phyloP scores from a whole-genome alignment of 768 basidiomycete genomes.

The Fistulinella prunicolor region DNA sequence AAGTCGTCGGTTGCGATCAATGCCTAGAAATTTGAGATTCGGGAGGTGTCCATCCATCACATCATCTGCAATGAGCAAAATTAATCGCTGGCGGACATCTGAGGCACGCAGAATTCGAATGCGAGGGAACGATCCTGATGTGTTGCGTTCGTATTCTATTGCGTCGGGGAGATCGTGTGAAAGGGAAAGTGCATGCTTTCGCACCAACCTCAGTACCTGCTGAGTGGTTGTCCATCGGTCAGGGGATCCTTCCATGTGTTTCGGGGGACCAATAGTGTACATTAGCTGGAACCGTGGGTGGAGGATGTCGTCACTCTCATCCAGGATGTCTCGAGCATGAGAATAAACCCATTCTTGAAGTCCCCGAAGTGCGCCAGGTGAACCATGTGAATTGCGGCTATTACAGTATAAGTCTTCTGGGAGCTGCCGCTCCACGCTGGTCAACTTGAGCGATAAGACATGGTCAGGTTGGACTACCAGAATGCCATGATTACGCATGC shows the following conservation, averaged over 20 bases:
- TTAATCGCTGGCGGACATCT: background rate
- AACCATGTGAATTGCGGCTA: conserved; percentile 14
- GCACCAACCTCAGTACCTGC: conserved; percentile 19
- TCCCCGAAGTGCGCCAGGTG: background rate
- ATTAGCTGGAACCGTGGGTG: conserved; percentile 7
- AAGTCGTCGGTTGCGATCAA: background rate
- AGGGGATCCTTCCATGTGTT: background rate
- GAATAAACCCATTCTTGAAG: conserved; percentile 1
- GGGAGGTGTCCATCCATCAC: conserved; percentile 3
- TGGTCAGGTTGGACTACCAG: conserved; percentile 46
- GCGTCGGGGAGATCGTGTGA: background rate
- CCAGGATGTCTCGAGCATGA: conserved; percentile 11
- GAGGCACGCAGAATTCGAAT: background rate
- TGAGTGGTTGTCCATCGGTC: background rate
- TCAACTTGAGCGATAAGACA: no score
- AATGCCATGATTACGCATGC: conserved; percentile 37
- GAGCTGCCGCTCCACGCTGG: conserved; percentile 36
- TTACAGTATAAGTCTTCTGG: conserved; percentile 4
- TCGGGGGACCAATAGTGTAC: background rate
- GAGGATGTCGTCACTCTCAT: conserved; percentile 25
- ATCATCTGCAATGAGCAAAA: conserved; percentile 6
- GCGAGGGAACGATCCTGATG: background rate
- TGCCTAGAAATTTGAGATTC: background rate
- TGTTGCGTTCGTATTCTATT: conserved; percentile 6
- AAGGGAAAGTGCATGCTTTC: conserved; percentile 4